Evolutionary conservation across 2,329 filamentous ascomycete species (phyloP).

Genomic region (Zymoseptoria passerinii): DNA sequence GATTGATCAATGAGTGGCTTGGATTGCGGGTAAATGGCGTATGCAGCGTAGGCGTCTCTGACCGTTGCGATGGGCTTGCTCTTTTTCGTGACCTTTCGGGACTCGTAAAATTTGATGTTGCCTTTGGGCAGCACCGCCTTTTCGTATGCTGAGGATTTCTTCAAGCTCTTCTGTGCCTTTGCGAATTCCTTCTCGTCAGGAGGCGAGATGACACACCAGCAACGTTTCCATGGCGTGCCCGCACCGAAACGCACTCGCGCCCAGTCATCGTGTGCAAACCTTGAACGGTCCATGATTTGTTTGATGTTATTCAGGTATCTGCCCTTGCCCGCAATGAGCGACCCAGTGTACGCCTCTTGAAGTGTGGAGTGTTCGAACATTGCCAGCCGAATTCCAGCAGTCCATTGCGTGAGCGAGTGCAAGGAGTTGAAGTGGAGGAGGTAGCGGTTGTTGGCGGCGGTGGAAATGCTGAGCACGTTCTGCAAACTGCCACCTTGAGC

Average conservation of each 20-base stretch:
- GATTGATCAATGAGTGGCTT: conserved; percentile 92
- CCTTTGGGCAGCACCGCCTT: conserved; percentile 67
- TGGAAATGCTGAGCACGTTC: conserved; percentile 92
- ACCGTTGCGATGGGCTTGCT: conserved; percentile 83
- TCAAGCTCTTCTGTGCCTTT: conserved; percentile 72
- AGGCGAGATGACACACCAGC: conserved; percentile 90
- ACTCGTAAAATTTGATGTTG: conserved; percentile 90
- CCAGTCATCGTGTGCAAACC: conserved; percentile 79
- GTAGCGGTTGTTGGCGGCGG: conserved; percentile 90
- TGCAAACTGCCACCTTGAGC: conserved; percentile 70
- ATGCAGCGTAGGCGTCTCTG: conserved; percentile 81
- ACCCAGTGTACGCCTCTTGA: conserved; percentile 94
- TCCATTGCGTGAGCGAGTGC: conserved; percentile 91
- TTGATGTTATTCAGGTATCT: conserved; percentile 84
- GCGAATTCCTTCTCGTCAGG: conserved; percentile 88
- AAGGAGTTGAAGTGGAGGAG: conserved; percentile 93
- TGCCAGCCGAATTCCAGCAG: conserved; percentile 80
- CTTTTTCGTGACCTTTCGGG: conserved; percentile 86
- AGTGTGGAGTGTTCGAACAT: conserved; percentile 91
- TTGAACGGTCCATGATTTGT: conserved; percentile 73
- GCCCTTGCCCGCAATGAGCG: conserved; percentile 89
- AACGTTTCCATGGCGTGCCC: conserved; percentile 89
- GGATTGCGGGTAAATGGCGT: conserved; percentile 90
- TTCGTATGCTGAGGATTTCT: conserved; percentile 79
- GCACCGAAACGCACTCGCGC: conserved; percentile 90